phyloP scores from a whole-genome alignment of 176 grass and related monocot genomes.

The Lolium perenne region DNA sequence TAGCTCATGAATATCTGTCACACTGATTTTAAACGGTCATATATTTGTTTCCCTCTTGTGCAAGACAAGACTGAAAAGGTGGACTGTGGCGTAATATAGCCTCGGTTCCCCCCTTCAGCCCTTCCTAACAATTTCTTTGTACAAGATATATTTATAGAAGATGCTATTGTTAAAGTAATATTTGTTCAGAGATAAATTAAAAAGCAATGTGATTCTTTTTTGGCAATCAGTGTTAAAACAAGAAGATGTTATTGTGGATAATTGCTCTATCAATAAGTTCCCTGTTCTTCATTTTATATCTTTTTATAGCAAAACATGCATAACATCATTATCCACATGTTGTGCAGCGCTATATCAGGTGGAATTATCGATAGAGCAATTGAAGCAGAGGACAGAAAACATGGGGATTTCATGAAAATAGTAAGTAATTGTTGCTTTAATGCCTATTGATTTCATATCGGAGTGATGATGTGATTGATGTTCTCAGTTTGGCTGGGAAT shows the following conservation, averaged over 20 bases:
- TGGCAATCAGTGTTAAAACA: neutral
- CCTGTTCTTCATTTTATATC: neutral
- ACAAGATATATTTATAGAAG: conserved; percentile 8
- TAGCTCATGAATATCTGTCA: neutral
- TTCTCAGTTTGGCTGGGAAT: neutral
- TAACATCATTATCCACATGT: neutral
- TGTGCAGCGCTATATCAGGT: conserved; percentile 67
- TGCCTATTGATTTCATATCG: neutral
- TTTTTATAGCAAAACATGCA: neutral
- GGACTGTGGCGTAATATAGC: neutral
- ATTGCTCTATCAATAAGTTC: too few species aligned
- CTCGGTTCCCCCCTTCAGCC: neutral
- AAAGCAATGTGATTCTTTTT: neutral
- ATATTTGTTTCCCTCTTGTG: neutral
- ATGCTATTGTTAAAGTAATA: neutral
- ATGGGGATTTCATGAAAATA: conserved; percentile 77
- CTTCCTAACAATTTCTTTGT: neutral
- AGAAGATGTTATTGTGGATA: too few species aligned
- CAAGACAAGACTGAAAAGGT: neutral
- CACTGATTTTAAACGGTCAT: neutral
- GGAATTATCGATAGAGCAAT: conserved; percentile 80
- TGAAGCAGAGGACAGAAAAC: conserved; percentile 73
- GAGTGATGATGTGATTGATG: neutral
- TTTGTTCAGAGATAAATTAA: neutral
- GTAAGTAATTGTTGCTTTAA: conserved; percentile 47